Conservation (phyloP, 495 filamentous ascomycete genomes). For the Lophiotrema nucula region DNA sequence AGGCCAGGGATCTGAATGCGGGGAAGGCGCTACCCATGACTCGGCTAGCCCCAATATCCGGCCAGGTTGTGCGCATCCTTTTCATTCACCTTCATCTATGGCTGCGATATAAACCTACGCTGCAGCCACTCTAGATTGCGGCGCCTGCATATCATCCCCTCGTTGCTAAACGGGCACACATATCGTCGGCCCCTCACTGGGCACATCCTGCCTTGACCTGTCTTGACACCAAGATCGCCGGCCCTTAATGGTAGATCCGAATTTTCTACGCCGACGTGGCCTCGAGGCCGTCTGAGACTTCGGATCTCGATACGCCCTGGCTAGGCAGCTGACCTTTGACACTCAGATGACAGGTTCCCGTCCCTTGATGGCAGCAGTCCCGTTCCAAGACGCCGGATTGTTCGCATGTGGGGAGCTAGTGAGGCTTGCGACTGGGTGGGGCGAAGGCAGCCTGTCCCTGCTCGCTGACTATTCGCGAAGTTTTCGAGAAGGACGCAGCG, state of each 20-base stretch:
- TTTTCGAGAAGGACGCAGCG: slow-evolving; percentile 17
- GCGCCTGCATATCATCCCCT: slow-evolving; percentile 9
- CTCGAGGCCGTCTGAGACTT: no score
- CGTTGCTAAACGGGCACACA: background rate
- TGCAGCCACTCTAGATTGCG: slow-evolving; percentile 20
- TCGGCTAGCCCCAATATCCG: slow-evolving; percentile 24
- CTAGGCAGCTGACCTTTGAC: slow-evolving; percentile 13
- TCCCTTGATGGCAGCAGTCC: background rate
- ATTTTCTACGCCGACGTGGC: no score
- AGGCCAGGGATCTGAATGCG: slow-evolving; percentile 24
- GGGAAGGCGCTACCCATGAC: slow-evolving; percentile 29
- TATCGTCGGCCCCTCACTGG: background rate
- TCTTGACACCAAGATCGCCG: no score
- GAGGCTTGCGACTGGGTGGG: slow-evolving; percentile 16
- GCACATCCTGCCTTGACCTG: no score
- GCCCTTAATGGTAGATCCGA: no score
- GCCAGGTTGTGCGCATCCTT: slow-evolving; percentile 17
- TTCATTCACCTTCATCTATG: slow-evolving; percentile 25
- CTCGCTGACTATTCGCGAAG: background rate
- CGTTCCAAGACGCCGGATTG: background rate
- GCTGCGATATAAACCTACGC: slow-evolving; percentile 16
- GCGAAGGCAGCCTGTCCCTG: slow-evolving; percentile 10
- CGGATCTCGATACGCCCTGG: no score
- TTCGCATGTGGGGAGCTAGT: slow-evolving; percentile 20
- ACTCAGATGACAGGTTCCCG: slow-evolving; percentile 7